Base-by-base conservation (phyloP, 2,329 filamentous ascomycete species). In the Xylaria sp. region DNA sequence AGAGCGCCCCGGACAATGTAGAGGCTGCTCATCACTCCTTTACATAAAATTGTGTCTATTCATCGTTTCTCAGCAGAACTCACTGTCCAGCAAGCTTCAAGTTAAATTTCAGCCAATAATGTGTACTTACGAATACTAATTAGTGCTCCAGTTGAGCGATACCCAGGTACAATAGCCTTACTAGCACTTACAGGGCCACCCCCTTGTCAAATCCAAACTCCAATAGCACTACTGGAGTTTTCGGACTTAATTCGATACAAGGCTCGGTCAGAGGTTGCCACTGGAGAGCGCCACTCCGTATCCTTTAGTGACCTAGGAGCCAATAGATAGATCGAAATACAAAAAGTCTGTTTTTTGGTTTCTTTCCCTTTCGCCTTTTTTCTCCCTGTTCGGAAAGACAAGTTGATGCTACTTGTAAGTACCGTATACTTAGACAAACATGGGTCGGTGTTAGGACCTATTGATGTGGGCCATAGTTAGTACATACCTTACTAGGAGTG, bases 11-110 rank as follows among this genome's bases (percentile, higher is more conserved):
- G 72, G 56, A 71, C 54, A 23, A 75, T 50, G 51, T 70, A 74
- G 32, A 77, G 56, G 67, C 72, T 71, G 44, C 63, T 77, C 76
- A 78, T 78, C 39, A 23, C 66, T 66, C 28, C 28, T 63, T 63
- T 20, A 56, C 41, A 55, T 44, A 3, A 37, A 37, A 51, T 25
- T n/a, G 12, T 61, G n/a, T 37, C 39, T 62, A 46, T 69, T 65
- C 63, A 65, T 66, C 57, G 58, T 70, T 57, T 18, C 32, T 58
- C 37, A 28, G 48, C 34, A 8, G 13, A n/a, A n/a, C n/a, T 56
- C 41, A 28, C 9, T 46, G 48, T 51, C 12, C 6, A 37, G 41
- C 41, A 50, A 63, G 5, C 39, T 28, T 28, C 28, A 28, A 28
- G 28, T 58, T 48, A 18, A 46, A 46, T 65, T 60, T 13, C 34